phyloP scores from a whole-genome alignment of 768 basidiomycete genomes.

The Russula dissimulans region DNA sequence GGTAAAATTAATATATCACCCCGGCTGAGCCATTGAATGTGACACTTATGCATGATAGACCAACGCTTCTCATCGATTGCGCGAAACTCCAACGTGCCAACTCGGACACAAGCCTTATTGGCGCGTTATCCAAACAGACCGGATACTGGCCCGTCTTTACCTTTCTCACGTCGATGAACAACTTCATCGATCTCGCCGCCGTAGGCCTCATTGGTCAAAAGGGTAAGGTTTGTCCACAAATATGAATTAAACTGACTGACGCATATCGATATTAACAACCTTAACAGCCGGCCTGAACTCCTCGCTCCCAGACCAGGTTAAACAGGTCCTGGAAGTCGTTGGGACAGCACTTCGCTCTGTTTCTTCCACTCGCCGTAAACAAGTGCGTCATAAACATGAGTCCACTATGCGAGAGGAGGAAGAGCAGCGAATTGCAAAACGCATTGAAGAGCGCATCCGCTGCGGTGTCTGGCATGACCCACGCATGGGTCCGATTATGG shows the following conservation, averaged over 20 bases:
- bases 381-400: constrained; percentile 33
- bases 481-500: constrained; percentile 73
- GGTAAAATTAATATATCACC: constrained; percentile 31
- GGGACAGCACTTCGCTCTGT: constrained; percentile 62
- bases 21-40: not conserved
- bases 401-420: constrained; percentile 31
- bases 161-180: constrained; percentile 71
- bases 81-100: constrained; percentile 56
- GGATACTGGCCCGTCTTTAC: constrained; percentile 89
- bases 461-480: constrained; percentile 81
- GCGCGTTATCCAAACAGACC: constrained; percentile 65
- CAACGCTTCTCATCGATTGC: constrained; percentile 74
- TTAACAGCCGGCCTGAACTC: constrained; percentile 68
- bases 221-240: constrained; percentile 33
- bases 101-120: constrained; percentile 61
- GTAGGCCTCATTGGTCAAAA: constrained; percentile 96
- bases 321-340: constrained; percentile 75
- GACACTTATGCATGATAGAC: constrained; percentile 38
- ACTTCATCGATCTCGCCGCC: constrained; percentile 83
- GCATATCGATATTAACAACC: not conserved
- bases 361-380: constrained; percentile 38
- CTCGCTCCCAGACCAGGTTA: constrained; percentile 73
- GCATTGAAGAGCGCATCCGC: constrained; percentile 39
- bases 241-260: not conserved
- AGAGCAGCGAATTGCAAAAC: constrained; percentile 30